phyloP scores from a whole-genome alignment of 805 yeast genomes.

The Barnettozyma populi region DNA sequence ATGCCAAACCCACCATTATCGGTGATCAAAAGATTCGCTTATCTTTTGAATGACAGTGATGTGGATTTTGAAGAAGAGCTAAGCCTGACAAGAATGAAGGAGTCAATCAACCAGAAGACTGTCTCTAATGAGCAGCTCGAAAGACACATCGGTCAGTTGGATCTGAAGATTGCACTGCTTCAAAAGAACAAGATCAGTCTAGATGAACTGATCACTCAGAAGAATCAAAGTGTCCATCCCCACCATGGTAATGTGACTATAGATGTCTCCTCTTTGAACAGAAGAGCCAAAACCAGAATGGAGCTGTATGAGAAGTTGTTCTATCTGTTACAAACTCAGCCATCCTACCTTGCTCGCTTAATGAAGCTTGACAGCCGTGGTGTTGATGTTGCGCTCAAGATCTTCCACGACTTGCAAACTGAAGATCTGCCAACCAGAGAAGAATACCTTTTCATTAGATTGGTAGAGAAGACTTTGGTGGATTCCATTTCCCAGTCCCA shows the following conservation, averaged over 20 bases:
- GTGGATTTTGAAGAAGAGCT: conserved; percentile 73
- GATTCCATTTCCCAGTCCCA: conserved; percentile 31
- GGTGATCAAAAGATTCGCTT: conserved; percentile 72
- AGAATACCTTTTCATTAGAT: conserved; percentile 21
- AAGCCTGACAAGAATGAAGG: conserved; percentile 59
- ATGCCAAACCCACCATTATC: conserved; percentile 73
- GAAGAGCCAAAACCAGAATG: conserved; percentile 41
- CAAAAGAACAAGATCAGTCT: conserved; percentile 75
- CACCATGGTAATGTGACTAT: conserved; percentile 9
- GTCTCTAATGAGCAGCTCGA: conserved; percentile 66
- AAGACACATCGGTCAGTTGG: conserved; percentile 66
- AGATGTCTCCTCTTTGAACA: conserved; percentile 26
- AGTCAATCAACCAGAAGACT: conserved; percentile 65
- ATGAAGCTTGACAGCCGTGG: conserved; percentile 33
- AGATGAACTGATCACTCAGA: conserved; percentile 54
- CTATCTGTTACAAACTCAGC: conserved; percentile 79
- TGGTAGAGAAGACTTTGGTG: conserved; percentile 27
- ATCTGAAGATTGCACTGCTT: conserved; percentile 70
- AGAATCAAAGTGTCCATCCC: conserved; percentile 15
- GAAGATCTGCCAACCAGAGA: conserved; percentile 25
- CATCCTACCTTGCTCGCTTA: conserved; percentile 59
- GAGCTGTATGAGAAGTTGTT: conserved; percentile 74
- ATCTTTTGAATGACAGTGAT: conserved; percentile 65
- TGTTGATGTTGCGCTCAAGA: conserved; percentile 23
- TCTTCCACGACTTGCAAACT: conserved; percentile 22